These are phyloP conservation scores for Boechera stricta DNA, from an alignment of 345 rosid genomes.

Conservation along the genomic window DNA sequence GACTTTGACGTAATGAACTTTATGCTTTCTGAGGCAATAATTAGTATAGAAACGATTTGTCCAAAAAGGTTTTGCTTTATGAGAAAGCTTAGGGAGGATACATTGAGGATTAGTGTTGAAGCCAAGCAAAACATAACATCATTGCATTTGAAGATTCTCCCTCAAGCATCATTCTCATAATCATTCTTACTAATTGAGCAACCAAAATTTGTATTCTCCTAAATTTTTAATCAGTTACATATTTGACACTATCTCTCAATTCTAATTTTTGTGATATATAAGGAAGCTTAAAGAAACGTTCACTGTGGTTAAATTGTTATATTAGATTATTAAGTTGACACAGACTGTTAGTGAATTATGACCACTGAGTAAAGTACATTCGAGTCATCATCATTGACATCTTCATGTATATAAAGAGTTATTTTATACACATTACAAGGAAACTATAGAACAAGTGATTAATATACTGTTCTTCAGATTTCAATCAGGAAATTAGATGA, in stretches of 20 bases:
- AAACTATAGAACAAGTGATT: background rate
- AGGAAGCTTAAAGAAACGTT: slow-evolving; percentile 14
- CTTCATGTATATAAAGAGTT: slow-evolving; percentile 22
- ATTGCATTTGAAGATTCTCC: slow-evolving; percentile 43
- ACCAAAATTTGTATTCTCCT: background rate
- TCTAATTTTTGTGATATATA: background rate
- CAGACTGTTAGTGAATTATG: slow-evolving; percentile 27
- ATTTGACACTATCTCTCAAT: slow-evolving; percentile 9
- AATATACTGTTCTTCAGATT: slow-evolving; percentile 1
- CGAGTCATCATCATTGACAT: slow-evolving; percentile 25
- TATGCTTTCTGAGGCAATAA: background rate
- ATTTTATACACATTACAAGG: background rate
- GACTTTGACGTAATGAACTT: background rate
- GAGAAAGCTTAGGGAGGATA: slow-evolving; percentile 31
- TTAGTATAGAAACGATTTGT: background rate
- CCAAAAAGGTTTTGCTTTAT: slow-evolving; percentile 6
- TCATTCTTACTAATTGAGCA: slow-evolving; percentile 37
- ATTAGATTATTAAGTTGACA: slow-evolving; percentile 12
- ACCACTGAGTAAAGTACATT: slow-evolving; percentile 38
- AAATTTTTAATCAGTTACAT: background rate
- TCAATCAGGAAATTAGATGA: slow-evolving; percentile 30
- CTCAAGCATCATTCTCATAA: slow-evolving; percentile 47
- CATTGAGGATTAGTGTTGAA: slow-evolving; percentile 49
- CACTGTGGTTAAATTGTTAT: background rate
- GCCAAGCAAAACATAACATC: slow-evolving; percentile 47